Conservation (phyloP, 192 early-diverging fungal genomes). For the Entomortierella beljakovae region DNA sequence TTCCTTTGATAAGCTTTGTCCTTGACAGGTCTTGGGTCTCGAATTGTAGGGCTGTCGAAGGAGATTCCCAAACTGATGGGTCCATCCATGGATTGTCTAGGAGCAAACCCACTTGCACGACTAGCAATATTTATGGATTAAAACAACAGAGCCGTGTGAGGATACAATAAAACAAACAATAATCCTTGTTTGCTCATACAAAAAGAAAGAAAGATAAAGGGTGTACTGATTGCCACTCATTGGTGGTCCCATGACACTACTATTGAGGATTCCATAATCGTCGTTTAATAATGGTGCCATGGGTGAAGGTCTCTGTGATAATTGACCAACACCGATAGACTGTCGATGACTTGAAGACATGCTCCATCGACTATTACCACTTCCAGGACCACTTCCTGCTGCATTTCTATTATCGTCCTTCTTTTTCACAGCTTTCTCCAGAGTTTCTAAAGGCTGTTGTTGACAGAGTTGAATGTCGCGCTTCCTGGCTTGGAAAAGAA, state of each 20-base stretch:
- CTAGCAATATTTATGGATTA: background rate
- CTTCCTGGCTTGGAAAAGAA: too few relatives aligned
- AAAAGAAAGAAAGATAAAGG: background rate
- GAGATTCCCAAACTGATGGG: constrained; percentile 1
- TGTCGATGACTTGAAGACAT: constrained; percentile 26
- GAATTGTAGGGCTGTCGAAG: background rate
- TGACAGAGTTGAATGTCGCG: too few relatives aligned
- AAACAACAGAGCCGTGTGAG: background rate
- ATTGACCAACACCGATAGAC: constrained; percentile 16
- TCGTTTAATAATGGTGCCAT: constrained; percentile 28
- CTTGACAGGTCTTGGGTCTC: constrained; percentile 56
- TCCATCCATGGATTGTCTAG: constrained; percentile 31
- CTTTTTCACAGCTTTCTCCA: too few relatives aligned
- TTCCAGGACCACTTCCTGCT: constrained; percentile 22
- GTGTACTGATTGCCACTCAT: constrained; percentile 17
- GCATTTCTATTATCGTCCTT: too few relatives aligned
- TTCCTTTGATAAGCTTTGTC: too few relatives aligned
- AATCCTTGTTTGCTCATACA: background rate
- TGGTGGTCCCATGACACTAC: constrained; percentile 47
- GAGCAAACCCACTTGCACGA: constrained; percentile 19
- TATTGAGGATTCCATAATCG: constrained; percentile 22
- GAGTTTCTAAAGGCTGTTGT: too few relatives aligned
- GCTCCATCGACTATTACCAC: constrained; percentile 36
- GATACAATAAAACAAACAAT: background rate
- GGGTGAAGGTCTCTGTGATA: constrained; percentile 41